Evolutionary conservation across 2,329 filamentous ascomycete genomes (phyloP).

Genomic region (Epichloe amarillans): DNA sequence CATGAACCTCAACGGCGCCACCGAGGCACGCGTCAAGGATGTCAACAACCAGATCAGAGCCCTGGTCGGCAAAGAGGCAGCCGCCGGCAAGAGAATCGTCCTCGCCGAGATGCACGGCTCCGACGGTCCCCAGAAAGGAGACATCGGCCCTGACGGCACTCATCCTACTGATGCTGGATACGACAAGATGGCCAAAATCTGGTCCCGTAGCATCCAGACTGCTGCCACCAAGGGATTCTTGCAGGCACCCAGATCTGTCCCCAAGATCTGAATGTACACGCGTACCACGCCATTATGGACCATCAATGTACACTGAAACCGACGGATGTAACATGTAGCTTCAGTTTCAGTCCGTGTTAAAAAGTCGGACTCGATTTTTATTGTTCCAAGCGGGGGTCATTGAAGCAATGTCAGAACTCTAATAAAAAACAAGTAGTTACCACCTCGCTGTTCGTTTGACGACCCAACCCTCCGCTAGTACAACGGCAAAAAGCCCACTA

Average conservation of each 20-base stretch:
- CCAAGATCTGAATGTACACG: not conserved
- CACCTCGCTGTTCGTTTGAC: too few species aligned
- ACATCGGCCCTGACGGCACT: slow-evolving; percentile 23
- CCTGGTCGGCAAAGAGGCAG: slow-evolving; percentile 16
- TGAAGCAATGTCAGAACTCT: too few species aligned
- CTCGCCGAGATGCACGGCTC: slow-evolving; percentile 26
- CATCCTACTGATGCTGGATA: slow-evolving; percentile 28
- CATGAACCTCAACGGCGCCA: slow-evolving; percentile 16
- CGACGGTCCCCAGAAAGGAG: slow-evolving; percentile 16
- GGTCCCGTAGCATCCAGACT: slow-evolving; percentile 18
- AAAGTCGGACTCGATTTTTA: too few species aligned
- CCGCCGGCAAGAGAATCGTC: slow-evolving; percentile 19
- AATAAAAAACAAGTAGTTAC: too few species aligned
- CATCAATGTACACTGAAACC: too few species aligned
- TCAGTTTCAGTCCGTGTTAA: too few species aligned
- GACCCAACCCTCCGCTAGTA: too few species aligned
- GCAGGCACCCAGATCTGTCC: slow-evolving; percentile 6
- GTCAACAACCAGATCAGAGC: slow-evolving; percentile 22
- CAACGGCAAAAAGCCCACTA: too few species aligned
- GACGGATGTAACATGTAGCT: too few species aligned
- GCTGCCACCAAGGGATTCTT: slow-evolving; percentile 14
- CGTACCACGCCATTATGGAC: too few species aligned
- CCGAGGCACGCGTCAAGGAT: slow-evolving; percentile 13
- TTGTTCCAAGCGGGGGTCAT: too few species aligned
- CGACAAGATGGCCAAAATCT: slow-evolving; percentile 27